These are phyloP conservation scores for Microascus cirrosus DNA, from an alignment of 2,329 filamentous ascomycete species.

Conservation along the genomic window DNA sequence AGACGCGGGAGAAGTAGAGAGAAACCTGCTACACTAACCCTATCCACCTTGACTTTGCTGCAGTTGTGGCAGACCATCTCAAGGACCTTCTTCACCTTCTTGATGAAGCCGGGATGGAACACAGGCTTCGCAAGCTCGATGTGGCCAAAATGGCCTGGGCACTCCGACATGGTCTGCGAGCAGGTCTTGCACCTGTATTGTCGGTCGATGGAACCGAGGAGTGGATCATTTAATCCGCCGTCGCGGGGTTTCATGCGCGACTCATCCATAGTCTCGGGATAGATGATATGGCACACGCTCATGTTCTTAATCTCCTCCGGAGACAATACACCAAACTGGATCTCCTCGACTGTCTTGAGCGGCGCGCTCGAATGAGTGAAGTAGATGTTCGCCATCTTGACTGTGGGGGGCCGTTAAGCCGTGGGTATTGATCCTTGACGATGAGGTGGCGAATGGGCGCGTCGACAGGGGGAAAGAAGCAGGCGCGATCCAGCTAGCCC, in stretches of 20 bases:
- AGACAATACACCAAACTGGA: constrained; percentile 95
- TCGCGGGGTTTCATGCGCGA: constrained; percentile 82
- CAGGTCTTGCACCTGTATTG: constrained; percentile 95
- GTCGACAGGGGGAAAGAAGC: not conserved
- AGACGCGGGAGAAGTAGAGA: constrained; percentile 19
- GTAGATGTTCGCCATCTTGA: constrained; percentile 81
- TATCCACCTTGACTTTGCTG: constrained; percentile 93
- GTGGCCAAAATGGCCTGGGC: constrained; percentile 95
- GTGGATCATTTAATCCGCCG: constrained; percentile 87
- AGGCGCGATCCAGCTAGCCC: not conserved
- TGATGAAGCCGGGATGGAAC: constrained; percentile 91
- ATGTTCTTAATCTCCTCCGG: constrained; percentile 99
- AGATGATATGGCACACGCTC: constrained; percentile 92
- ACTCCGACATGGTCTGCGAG: constrained; percentile 89
- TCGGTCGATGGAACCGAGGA: constrained; percentile 91
- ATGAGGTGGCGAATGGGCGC: not conserved
- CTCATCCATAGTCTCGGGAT: constrained; percentile 99
- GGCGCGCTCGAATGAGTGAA: constrained; percentile 90
- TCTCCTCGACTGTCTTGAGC: constrained; percentile 95
- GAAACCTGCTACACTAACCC: constrained; percentile 58
- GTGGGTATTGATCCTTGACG: not conserved
- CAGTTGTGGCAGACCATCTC: constrained; percentile 99
- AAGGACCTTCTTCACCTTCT: constrained; percentile 97
- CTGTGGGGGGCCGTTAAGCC: constrained; percentile 13
- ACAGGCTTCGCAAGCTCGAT: constrained; percentile 96